phyloP scores from a whole-genome alignment of 768 basidiomycete species.

The Sporobolomyces phaffii region DNA sequence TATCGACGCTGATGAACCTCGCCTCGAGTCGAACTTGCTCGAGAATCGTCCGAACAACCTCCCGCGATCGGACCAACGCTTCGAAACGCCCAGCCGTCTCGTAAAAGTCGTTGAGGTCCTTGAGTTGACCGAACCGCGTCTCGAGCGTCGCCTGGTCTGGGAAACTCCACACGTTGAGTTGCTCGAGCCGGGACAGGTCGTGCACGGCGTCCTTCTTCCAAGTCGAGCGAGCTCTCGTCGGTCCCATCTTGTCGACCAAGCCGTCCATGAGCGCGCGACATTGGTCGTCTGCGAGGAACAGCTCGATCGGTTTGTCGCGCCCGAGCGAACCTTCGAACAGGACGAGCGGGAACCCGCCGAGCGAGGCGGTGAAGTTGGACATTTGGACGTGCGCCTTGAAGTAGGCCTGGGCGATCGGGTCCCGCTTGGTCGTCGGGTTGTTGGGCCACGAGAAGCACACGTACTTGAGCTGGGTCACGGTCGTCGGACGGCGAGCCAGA shows the following conservation, averaged over 20 bases:
- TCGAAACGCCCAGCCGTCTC: background rate
- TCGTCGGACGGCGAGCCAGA: background rate
- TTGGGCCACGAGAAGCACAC: constrained; percentile 25
- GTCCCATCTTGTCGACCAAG: constrained; percentile 21
- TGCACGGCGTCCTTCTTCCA: constrained; percentile 10
- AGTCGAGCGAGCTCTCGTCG: constrained; percentile 5
- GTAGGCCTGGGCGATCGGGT: constrained; percentile 2
- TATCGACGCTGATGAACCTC: constrained; percentile 58
- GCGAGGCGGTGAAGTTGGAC: background rate
- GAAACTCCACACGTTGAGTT: background rate
- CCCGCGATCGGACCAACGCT: constrained; percentile 1
- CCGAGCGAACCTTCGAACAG: constrained; percentile 5
- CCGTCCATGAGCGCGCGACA: background rate
- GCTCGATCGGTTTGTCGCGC: constrained; percentile 6
- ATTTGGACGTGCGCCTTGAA: constrained; percentile 12
- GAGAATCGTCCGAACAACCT: no score
- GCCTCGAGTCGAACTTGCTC: background rate
- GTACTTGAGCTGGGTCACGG: constrained; percentile 15
- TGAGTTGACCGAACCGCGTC: constrained; percentile 11
- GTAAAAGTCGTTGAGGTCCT: constrained; percentile 7
- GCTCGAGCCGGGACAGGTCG: background rate
- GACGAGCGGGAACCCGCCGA: constrained; percentile 22
- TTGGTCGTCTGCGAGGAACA: constrained; percentile 9
- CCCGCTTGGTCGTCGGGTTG: constrained; percentile 17
- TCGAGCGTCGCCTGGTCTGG: constrained; percentile 1